Evolutionary conservation across 768 basidiomycete genomes (phyloP), one percentile per base, ranked within the genome.

Genomic region (Mycena vulgaris): DNA sequence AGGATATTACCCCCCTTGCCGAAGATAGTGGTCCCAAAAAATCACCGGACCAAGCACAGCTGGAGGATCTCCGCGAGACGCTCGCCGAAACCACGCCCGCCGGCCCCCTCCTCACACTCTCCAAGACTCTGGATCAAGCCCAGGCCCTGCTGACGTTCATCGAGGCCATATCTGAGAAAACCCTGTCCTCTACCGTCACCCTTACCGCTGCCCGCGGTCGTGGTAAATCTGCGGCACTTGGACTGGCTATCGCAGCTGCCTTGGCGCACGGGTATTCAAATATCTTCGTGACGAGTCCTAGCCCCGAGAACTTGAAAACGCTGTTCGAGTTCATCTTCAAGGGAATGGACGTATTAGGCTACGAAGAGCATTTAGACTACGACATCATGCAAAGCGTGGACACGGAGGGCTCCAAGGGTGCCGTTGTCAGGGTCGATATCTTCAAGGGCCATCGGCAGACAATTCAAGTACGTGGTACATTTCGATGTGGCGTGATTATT

Each of bases 301-400:
- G 93, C 76, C 98, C 98, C 2, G 97, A 99, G 82, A 99, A 99
- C 80, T 83, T 99, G 83, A 97, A 94, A 83, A 99, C 97, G 0
- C 79, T 99, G n/a, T 99, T 98, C 76, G 96, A 98, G 67, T 99
- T 99, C 79, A 88, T 98, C 30, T 98, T 98, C 87, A 97, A 98
- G 78, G 98, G 97, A 1, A 84, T 99, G 84, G 97, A 99, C 78
- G 93, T 89, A 3, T 82, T 99, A 39, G 96, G 96, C 1, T 99
- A 97, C 77, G 96, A 99, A 80, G 98, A 99, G 78, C 97, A 98
- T 82, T 86, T 98, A 57, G 97, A 99, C 76, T 99, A 99, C 73
- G 98, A 99, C 76, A 95, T 99, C 69, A 90, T 93, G 39, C 95
- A 97, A 80, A 96, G 94, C 70, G 95, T 94, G n/a, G 95, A 95